These are phyloP conservation scores for Neurospora sp. DNA, from an alignment of 495 filamentous ascomycete genomes.

Conservation along the genomic window DNA sequence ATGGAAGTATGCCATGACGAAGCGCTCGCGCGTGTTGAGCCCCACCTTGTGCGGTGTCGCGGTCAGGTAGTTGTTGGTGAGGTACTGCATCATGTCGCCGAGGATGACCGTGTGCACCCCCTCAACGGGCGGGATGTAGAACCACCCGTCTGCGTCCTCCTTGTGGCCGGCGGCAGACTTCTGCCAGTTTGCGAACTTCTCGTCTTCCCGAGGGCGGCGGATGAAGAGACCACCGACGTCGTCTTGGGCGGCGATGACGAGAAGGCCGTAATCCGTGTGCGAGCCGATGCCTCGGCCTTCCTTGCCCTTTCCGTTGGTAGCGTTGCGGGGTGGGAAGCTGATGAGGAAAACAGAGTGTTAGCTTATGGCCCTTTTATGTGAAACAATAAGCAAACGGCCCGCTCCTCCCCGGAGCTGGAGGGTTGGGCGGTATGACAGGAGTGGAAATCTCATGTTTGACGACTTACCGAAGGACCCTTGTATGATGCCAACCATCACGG, in stretches of 20 bases:
- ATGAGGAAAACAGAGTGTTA: neutral
- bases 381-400: neutral
- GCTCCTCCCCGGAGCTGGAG: neutral
- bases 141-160: slow-evolving; percentile 33
- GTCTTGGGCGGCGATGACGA: slow-evolving; percentile 36
- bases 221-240: slow-evolving; percentile 36
- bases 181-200: slow-evolving; percentile 35
- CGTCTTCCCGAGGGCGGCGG: slow-evolving; percentile 23
- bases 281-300: slow-evolving; percentile 35
- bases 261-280: slow-evolving; percentile 37
- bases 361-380: neutral
- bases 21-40: slow-evolving; percentile 33
- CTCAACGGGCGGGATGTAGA: slow-evolving; percentile 31
- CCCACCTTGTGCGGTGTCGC: slow-evolving; percentile 39
- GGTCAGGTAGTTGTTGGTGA: slow-evolving; percentile 28
- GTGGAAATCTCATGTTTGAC: neutral
- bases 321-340: slow-evolving; percentile 29
- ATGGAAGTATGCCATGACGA: slow-evolving; percentile 36
- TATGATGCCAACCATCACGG: slow-evolving; percentile 38
- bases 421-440: neutral
- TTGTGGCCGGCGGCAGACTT: slow-evolving; percentile 30
- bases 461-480: slow-evolving; percentile 28
- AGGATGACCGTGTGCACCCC: slow-evolving; percentile 34
- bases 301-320: slow-evolving; percentile 35
- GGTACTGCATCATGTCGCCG: slow-evolving; percentile 39